Conservation (phyloP, 2,329 filamentous ascomycete genomes). For the Ustilaginoidea virens region DNA sequence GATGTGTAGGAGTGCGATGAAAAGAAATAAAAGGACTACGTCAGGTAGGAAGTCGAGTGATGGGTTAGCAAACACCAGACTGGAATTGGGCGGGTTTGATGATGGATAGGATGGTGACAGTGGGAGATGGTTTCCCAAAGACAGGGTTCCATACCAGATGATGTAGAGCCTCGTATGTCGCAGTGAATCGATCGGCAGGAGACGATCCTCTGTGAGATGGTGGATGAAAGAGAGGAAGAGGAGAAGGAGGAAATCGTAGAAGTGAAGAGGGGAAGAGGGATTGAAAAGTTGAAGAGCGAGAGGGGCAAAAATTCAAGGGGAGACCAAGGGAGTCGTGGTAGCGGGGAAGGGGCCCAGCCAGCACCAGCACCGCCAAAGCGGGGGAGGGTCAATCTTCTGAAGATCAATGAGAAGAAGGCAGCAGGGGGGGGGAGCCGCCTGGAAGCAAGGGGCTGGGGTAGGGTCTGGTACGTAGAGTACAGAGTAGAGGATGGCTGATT, state of each 20-base stretch:
- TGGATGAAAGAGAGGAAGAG: slow-evolving; percentile 1
- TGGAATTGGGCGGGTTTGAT: slow-evolving; percentile 6
- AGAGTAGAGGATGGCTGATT: too few relatives aligned
- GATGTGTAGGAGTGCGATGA: background rate
- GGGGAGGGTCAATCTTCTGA: too few relatives aligned
- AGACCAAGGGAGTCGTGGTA: too few relatives aligned
- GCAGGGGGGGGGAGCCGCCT: too few relatives aligned
- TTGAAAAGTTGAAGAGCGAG: slow-evolving; percentile 9
- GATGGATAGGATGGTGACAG: background rate
- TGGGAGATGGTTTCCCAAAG: too few relatives aligned
- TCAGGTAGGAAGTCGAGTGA: background rate
- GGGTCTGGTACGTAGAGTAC: too few relatives aligned
- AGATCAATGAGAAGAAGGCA: too few relatives aligned
- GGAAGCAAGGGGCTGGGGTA: too few relatives aligned
- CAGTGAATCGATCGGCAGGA: slow-evolving; percentile 3
- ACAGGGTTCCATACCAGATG: slow-evolving; percentile 3
- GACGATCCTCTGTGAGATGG: slow-evolving; percentile 3
- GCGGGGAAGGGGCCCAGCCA: slow-evolving; percentile 1
- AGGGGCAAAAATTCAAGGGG: slow-evolving; percentile 8
- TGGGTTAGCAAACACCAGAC: too few relatives aligned
- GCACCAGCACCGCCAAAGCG: too few relatives aligned
- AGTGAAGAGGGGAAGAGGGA: slow-evolving; percentile 8
- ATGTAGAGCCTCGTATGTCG: slow-evolving; percentile 6
- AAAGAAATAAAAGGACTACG: background rate
- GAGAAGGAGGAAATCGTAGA: slow-evolving; percentile 3